phyloP scores from a whole-genome alignment of 2,329 filamentous ascomycete species.

The Claviceps sp. region DNA sequence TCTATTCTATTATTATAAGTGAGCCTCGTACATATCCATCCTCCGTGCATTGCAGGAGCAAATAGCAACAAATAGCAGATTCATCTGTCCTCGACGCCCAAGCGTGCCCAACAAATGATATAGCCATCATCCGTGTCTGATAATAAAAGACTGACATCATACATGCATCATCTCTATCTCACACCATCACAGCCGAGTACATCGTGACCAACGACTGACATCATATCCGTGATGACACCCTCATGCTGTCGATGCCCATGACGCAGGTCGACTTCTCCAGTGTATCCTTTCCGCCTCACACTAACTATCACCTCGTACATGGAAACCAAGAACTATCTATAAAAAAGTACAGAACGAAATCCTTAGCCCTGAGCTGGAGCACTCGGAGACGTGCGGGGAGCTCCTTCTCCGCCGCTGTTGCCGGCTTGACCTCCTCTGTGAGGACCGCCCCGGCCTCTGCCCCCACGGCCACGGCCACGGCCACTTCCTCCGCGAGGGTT shows the following conservation, averaged over 20 bases:
- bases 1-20: too few relatives aligned
- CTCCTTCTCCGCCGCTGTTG: conserved; percentile 8
- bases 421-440: conserved; percentile 24
- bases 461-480: conserved; percentile 25
- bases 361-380: conserved; percentile 7
- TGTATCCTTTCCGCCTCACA: not conserved
- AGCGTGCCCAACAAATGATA: too few relatives aligned
- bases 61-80: too few relatives aligned
- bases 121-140: too few relatives aligned
- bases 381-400: not conserved
- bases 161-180: not conserved
- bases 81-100: too few relatives aligned
- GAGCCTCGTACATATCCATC: too few relatives aligned
- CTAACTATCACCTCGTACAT: not conserved
- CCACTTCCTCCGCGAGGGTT: conserved; percentile 22
- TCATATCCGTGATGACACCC: not conserved
- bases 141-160: not conserved
- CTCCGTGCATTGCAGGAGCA: too few relatives aligned
- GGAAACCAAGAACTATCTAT: not conserved
- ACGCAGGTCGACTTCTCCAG: not conserved
- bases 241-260: not conserved
- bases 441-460: conserved; percentile 23
- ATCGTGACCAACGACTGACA: not conserved
- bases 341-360: not conserved
- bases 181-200: not conserved